A percentile compares a stretch with the other conserved stretches of the same genome.
These are phyloP conservation scores for Aphelidium insulamus DNA, from an alignment of 371 early-diverging fungal genomes.

Conservation along the genomic window DNA sequence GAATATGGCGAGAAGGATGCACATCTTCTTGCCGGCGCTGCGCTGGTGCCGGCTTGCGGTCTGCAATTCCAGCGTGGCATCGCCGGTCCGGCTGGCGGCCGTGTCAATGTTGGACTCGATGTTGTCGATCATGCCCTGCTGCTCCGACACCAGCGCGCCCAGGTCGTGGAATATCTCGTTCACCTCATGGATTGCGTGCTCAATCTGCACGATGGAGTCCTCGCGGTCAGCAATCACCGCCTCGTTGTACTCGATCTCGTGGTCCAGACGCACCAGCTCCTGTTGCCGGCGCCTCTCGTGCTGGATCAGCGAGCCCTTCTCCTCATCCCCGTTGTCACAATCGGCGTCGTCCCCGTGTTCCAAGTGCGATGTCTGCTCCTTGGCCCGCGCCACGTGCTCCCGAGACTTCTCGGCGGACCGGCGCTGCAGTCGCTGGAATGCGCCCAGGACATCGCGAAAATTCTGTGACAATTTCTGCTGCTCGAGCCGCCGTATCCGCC, in stretches of 20 bases:
- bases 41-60: constrained; percentile 57
- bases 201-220: constrained; percentile 71
- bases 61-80: constrained; percentile 55
- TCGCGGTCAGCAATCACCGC: constrained; percentile 78
- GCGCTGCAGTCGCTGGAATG: constrained; percentile 67
- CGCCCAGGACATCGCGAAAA: constrained; percentile 64
- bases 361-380: constrained; percentile 4
- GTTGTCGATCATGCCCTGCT: constrained; percentile 63
- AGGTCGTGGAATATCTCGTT: constrained; percentile 92
- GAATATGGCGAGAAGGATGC: constrained; percentile 46
- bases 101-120: constrained; percentile 70
- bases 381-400: constrained; percentile 54
- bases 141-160: constrained; percentile 84
- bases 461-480: constrained; percentile 69
- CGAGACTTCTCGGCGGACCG: constrained; percentile 62
- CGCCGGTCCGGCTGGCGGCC: constrained; percentile 47
- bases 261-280: constrained; percentile 48
- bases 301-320: constrained; percentile 30
- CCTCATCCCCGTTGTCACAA: constrained; percentile 22
- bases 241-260: constrained; percentile 81
- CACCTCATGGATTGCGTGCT: constrained; percentile 68
- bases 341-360: constrained; percentile 1
- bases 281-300: constrained; percentile 18
- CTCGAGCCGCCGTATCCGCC: constrained; percentile 13
- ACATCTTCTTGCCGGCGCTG: constrained; percentile 54